Base-by-base conservation (phyloP, 2,329 filamentous ascomycete genomes). In the Thielaviopsis punctulata region DNA sequence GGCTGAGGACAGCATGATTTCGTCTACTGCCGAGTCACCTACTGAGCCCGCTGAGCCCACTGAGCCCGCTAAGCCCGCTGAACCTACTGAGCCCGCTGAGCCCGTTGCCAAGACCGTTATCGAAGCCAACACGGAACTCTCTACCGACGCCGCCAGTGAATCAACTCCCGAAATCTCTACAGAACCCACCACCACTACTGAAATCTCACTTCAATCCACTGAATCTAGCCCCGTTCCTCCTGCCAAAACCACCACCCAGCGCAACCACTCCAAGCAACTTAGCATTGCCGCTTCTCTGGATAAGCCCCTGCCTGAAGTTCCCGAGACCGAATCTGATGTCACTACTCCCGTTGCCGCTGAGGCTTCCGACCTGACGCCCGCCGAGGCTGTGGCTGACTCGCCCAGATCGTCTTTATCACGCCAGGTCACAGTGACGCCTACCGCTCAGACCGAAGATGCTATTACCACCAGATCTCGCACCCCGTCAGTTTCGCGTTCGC, bases 231-330 rank as follows among this genome's bases (percentile, higher is more conserved):
- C n/a, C n/a, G n/a, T n/a, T n/a, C n/a, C n/a, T n/a, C n/a, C n/a
- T n/a, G n/a, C n/a, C n/a, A n/a, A n/a, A n/a, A n/a, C n/a, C n/a
- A n/a, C n/a, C n/a, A n/a, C n/a, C n/a, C n/a, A 15, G 27, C 25
- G 54, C 66, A 55, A 59, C 65, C 55, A 60, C 63, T 30, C 45
- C 22, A 48, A 36, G 65, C 66, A 68, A 45, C 63, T 66, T 19
- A 65, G 66, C 13, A 59, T 68, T 22, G 62, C 70, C 15, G 69
- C 74, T 4, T 54, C 52, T 5, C 69, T 80, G 54, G 77, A 83
- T 59, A 86, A 86, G 66, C 80, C 82, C 30, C 71, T 86, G 1
- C 82, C 82, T 8, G 71, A 79, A 18, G 74, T 85, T 3, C 80
- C 82, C 4, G 48, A 54, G 12, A 39, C 45, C 2, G 49, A 51